Evolutionary conservation across 2,329 filamentous ascomycete species (phyloP).

Genomic region (Talaromyces verruculosus): DNA sequence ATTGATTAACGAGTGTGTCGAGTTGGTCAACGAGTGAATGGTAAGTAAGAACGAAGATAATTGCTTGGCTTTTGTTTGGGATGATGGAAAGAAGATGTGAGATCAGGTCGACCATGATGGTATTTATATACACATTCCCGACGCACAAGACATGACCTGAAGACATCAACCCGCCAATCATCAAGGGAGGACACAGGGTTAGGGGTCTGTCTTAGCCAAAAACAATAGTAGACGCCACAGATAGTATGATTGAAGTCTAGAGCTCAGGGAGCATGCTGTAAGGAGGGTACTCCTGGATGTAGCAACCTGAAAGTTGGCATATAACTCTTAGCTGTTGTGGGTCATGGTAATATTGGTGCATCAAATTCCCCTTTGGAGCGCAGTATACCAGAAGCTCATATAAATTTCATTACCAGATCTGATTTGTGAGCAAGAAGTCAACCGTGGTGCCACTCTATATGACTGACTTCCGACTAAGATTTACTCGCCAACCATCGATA

Average conservation of each 20-base stretch:
- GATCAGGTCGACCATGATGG: background rate
- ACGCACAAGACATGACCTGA: background rate
- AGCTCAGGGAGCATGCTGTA: slow-evolving; percentile 1
- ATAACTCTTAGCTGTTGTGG: background rate
- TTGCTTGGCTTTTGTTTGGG: background rate
- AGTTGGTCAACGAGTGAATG: slow-evolving; percentile 23
- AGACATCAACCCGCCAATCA: background rate
- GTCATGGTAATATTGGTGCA: background rate
- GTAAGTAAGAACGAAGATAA: slow-evolving; percentile 9
- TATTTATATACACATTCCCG: slow-evolving; percentile 13
- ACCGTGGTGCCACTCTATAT: no score
- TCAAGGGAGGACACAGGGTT: background rate
- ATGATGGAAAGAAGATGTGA: background rate
- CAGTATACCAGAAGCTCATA: background rate
- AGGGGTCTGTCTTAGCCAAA: slow-evolving; percentile 1
- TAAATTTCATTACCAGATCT: background rate
- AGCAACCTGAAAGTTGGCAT: background rate
- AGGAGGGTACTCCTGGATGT: slow-evolving; percentile 4
- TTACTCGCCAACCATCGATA: no score
- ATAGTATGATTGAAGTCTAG: background rate
- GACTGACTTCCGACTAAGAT: background rate
- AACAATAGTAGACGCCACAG: slow-evolving; percentile 13
- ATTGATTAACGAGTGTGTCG: slow-evolving; percentile 18
- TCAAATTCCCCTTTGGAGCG: background rate
- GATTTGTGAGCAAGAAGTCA: background rate